Evolutionary conservation across 2,329 filamentous ascomycete genomes (phyloP).

Genomic region (Neophaeococcomyces mojaviensis): DNA sequence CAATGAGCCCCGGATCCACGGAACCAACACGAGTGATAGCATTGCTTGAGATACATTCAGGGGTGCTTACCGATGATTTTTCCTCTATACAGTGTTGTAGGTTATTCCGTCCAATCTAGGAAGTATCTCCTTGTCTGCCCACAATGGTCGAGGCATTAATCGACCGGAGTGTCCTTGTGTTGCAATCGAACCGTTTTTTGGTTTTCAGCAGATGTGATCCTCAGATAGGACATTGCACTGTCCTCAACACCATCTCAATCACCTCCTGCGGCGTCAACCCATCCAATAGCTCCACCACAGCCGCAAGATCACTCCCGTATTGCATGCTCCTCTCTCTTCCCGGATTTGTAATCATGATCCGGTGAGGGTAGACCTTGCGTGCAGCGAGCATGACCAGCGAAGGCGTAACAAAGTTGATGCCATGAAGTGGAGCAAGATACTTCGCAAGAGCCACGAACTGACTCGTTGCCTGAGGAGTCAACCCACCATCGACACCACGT

Average conservation of each 20-base stretch:
- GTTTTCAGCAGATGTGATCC: not conserved
- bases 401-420: slow-evolving; percentile 72
- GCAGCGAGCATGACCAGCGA: slow-evolving; percentile 75
- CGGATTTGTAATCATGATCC: slow-evolving; percentile 62
- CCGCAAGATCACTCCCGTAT: slow-evolving; percentile 74
- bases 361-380: slow-evolving; percentile 80
- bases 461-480: slow-evolving; percentile 69
- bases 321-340: slow-evolving; percentile 79
- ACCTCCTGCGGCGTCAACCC: slow-evolving; percentile 55
- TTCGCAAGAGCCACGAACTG: slow-evolving; percentile 64
- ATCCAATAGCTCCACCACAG: slow-evolving; percentile 41
- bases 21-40: no score
- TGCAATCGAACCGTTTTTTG: no score
- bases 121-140: no score
- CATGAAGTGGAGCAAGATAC: slow-evolving; percentile 74
- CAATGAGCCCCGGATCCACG: no score
- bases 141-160: no score
- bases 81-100: no score
- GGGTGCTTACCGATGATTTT: no score
- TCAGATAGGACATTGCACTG: slow-evolving; percentile 50
- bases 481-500: slow-evolving; percentile 70
- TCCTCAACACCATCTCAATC: slow-evolving; percentile 55
- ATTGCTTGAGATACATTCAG: no score
- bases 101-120: no score
- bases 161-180: no score